phyloP scores from a whole-genome alignment of 2,329 filamentous ascomycete genomes.

The Alternaria brassicicola region DNA sequence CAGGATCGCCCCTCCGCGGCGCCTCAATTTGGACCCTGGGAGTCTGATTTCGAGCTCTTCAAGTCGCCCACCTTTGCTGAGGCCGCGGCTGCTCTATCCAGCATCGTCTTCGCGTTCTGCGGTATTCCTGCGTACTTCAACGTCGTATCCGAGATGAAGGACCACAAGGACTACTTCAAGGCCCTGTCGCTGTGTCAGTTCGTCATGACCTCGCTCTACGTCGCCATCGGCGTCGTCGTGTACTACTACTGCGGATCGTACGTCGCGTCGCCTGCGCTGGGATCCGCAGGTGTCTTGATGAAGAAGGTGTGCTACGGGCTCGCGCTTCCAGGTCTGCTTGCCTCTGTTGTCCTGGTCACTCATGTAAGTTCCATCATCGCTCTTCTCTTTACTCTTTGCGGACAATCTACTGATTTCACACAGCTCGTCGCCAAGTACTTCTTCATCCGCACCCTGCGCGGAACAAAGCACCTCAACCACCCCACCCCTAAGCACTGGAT shows the following conservation, averaged over 20 bases:
- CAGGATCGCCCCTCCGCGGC: slow-evolving; percentile 34
- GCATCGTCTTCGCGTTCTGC: slow-evolving; percentile 40
- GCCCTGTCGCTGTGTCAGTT: slow-evolving; percentile 63
- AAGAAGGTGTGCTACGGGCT: slow-evolving; percentile 71
- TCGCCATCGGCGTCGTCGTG: slow-evolving; percentile 69
- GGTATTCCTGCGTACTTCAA: slow-evolving; percentile 72
- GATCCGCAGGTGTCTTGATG: slow-evolving; percentile 62
- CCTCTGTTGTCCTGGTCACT: slow-evolving; percentile 30
- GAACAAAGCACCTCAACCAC: slow-evolving; percentile 65
- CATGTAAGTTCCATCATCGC: slow-evolving; percentile 19
- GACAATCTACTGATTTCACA: not conserved
- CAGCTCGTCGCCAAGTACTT: slow-evolving; percentile 36
- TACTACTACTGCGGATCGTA: slow-evolving; percentile 68
- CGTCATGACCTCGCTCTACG: slow-evolving; percentile 66
- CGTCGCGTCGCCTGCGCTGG: slow-evolving; percentile 70
- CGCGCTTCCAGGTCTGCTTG: slow-evolving; percentile 59
- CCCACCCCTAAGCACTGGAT: slow-evolving; percentile 36
- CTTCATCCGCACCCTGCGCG: slow-evolving; percentile 74
- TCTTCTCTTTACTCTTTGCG: not conserved
- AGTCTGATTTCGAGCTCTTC: slow-evolving; percentile 30
- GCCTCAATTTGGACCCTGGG: slow-evolving; percentile 26
- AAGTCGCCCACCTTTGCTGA: slow-evolving; percentile 22
- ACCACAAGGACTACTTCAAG: slow-evolving; percentile 65
- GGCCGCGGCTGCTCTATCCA: slow-evolving; percentile 28
- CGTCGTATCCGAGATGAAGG: slow-evolving; percentile 68